Evolutionary conservation across 768 basidiomycete species (phyloP), one percentile per base, ranked within the genome.

Genomic region (Tephrocybe sp.): DNA sequence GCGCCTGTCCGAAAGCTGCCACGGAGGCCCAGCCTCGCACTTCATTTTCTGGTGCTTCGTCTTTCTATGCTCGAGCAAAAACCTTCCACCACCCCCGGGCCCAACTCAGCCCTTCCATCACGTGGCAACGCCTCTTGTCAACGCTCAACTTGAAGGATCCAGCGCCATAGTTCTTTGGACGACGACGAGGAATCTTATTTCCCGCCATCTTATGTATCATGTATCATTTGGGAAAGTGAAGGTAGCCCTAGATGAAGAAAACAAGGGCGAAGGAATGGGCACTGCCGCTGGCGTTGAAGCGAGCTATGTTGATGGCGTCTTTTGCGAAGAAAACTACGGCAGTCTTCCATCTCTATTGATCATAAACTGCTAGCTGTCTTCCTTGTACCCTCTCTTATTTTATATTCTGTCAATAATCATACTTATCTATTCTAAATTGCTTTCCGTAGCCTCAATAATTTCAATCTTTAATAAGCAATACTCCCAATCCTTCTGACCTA

Each of bases 121-220:
- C 16, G 12, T 31, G 3, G 36, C 8, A 11, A 20, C 35, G 20
- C 16, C 48, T 22, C 34, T 17, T 48, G 47, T 17, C 34, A 31
- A 20, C 39, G 31, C 10, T 47, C n/a, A n/a, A n/a, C n/a, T n/a
- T n/a, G n/a, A n/a, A n/a, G n/a, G n/a, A n/a, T 44, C 22, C 19
- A 20, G 3, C 51, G 23, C 5, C 51, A 40, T 31, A 34, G 43
- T 14, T 49, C 47, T 33, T n/a, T 56, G 3, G n/a, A 39, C 26
- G 44, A 49, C 2, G 51, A 56, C 6, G 20, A 20, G 0, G 40
- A 30, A 13, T 53, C 55, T 10, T 56, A 56, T 38, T 22, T 39
- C 13, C 26, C 55, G 10, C 13, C 34, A 22, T 39, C 39, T 22
- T n/a, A n/a, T n/a, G n/a, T n/a, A n/a, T n/a, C 51, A 52, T 30